These are phyloP conservation scores for Saxophila tyrrhenica DNA, from an alignment of 495 filamentous ascomycete genomes.

Conservation along the genomic window DNA sequence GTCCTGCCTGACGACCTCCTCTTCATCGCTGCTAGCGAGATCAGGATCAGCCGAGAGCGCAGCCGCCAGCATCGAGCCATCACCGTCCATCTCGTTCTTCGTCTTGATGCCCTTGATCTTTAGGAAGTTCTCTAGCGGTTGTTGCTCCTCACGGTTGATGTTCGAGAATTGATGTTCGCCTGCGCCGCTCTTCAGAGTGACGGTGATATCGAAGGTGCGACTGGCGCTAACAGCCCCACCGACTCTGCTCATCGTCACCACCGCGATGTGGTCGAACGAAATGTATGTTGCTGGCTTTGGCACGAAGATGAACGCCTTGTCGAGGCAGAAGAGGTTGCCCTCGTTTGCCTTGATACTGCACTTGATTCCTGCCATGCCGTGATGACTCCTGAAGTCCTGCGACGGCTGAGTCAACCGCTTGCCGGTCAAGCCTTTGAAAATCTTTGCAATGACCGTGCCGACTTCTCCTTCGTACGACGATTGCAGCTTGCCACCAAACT, in stretches of 20 bases:
- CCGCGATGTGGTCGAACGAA: conserved; percentile 75
- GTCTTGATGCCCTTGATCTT: conserved; percentile 83
- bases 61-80: conserved; percentile 61
- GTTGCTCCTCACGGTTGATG: conserved; percentile 97
- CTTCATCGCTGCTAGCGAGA: conserved; percentile 75
- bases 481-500: conserved; percentile 81
- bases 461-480: conserved; percentile 84
- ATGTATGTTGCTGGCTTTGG: conserved; percentile 97
- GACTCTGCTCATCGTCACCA: conserved; percentile 90
- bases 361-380: conserved; percentile 89
- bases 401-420: conserved; percentile 92
- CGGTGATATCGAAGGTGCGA: conserved; percentile 92
- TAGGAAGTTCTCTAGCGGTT: conserved; percentile 91
- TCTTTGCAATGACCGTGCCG: conserved; percentile 79
- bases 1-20: conserved; percentile 59
- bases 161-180: conserved; percentile 94
- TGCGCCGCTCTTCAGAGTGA: conserved; percentile 65
- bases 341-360: conserved; percentile 99
- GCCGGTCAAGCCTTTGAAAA: conserved; percentile 85
- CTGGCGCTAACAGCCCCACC: conserved; percentile 87
- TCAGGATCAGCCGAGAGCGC: conserved; percentile 62
- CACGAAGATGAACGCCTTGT: conserved; percentile 98
- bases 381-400: conserved; percentile 85
- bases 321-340: conserved; percentile 89
- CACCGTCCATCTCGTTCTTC: conserved; percentile 86